Percentiles rank a stretch among this genome's conserved stretches.
phyloP scores from a whole-genome alignment of 2,329 filamentous ascomycete species.

The Alternaria sp. region DNA sequence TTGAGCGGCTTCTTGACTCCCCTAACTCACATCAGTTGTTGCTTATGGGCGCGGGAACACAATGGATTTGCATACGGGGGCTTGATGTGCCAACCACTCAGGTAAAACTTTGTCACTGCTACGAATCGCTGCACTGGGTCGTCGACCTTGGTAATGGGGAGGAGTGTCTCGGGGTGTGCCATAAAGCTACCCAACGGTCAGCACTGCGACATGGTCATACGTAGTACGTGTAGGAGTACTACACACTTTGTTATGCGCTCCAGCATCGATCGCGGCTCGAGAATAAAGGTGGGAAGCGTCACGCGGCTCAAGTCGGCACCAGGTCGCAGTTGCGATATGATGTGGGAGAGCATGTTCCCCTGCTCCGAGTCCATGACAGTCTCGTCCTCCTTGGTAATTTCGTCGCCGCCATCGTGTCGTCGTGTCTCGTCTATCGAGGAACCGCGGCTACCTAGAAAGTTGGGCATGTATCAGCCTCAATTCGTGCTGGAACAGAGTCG shows the following conservation, averaged over 20 bases:
- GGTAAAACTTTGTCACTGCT: conserved; percentile 95
- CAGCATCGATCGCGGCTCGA: conserved; percentile 97
- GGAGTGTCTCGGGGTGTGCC: conserved; percentile 95
- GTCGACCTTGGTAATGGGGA: conserved; percentile 85
- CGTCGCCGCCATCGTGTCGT: conserved; percentile 47
- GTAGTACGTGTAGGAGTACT: neutral
- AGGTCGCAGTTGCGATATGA: conserved; percentile 95
- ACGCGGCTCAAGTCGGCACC: conserved; percentile 95
- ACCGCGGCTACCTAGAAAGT: conserved; percentile 49
- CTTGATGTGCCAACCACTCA: conserved; percentile 98
- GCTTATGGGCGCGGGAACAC: conserved; percentile 15
- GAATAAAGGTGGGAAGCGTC: conserved; percentile 94
- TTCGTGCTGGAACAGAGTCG: neutral
- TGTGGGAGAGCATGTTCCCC: conserved; percentile 94
- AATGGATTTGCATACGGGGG: conserved; percentile 73
- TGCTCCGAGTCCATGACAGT: conserved; percentile 88
- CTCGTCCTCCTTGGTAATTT: conserved; percentile 67
- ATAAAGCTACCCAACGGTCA: conserved; percentile 76
- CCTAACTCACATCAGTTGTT: conserved; percentile 58
- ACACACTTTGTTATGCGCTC: conserved; percentile 97
- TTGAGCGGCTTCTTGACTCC: conserved; percentile 99
- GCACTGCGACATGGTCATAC: neutral
- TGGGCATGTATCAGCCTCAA: conserved; percentile 27
- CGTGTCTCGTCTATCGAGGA: conserved; percentile 52
- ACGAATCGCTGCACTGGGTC: conserved; percentile 91